Base-by-base conservation (phyloP, 805 yeast species). In the Tetrapisispora pingtungensis region DNA sequence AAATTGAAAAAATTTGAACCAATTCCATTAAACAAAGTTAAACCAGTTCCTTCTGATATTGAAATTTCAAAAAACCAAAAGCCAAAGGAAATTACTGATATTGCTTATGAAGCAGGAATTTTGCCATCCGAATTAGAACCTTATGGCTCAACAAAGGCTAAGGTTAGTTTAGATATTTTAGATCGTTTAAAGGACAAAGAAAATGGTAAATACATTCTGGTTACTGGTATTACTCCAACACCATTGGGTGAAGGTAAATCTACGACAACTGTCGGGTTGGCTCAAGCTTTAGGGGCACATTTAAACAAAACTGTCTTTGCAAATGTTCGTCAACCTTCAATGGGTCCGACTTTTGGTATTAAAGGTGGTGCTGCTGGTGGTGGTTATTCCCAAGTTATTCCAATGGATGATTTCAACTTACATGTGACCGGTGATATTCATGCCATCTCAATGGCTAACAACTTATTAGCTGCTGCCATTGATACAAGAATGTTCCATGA, bases 331-430 rank as follows among this genome's bases (percentile, higher is more conserved):
- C 93, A 83, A 62, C 93, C 93, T 22, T 80, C 88, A 8, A 81
- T 83, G 89, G 93, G 93, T 45, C 93, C 93, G 51, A 83, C 93
- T 17, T 83, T 83, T 57, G 93, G 93, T 68, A 81, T 83, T 53
- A 83, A 83, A 64, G 93, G 93, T 66, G 93, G 93, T 67, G 93
- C 93, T 53, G 93, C 93, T 7, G 93, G 93, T 62, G 90, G 93
- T 64, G 93, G 93, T 48, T 83, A 82, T 60, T 80, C 93, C 26
- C 90, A 83, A 65, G 93, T 83, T 28, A 81, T 83, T 61, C 93
- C 93, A 50, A 83, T 83, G 93, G 90, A 83, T 64, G 93, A 83
- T 60, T 83, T 83, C 70, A 83, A 83, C 69, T 75, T 83, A 83
- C 90, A 83, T 61, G 75, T 83, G 50, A 83, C 93, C 40, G 93